Evolutionary conservation across 805 yeast genomes (phyloP).

Genomic region (Saturnispora besseyi): DNA sequence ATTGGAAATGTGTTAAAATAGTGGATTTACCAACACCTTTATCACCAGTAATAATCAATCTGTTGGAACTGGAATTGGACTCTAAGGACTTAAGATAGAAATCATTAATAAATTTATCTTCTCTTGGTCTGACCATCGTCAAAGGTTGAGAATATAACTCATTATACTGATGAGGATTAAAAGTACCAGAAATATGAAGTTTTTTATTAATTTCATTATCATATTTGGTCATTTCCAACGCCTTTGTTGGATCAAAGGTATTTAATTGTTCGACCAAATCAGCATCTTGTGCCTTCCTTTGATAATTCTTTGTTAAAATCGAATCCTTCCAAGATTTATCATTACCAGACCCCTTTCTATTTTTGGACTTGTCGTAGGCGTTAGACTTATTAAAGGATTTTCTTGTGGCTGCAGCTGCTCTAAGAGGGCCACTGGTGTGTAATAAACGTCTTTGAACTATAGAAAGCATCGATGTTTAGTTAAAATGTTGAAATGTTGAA

Average conservation of each 20-base stretch:
- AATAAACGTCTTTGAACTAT: constrained; percentile 5
- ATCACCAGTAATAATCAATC: constrained; percentile 54
- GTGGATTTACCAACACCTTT: constrained; percentile 78
- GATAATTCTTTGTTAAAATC: constrained; percentile 19
- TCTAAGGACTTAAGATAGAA: constrained; percentile 26
- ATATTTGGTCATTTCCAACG: constrained; percentile 29
- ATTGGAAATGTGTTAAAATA: constrained; percentile 58
- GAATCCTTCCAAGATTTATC: constrained; percentile 23
- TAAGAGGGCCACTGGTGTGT: constrained; percentile 8
- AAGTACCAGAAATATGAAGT: constrained; percentile 49
- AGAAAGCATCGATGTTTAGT: background rate
- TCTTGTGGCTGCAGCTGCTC: constrained; percentile 21
- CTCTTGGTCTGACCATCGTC: constrained; percentile 45
- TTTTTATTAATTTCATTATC: constrained; percentile 32
- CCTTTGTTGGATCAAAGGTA: constrained; percentile 9
- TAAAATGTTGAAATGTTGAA: background rate
- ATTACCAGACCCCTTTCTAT: constrained; percentile 28
- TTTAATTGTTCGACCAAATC: constrained; percentile 16
- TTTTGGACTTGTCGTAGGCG: constrained; percentile 18
- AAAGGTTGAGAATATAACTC: constrained; percentile 58
- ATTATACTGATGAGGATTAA: constrained; percentile 57
- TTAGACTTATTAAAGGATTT: constrained; percentile 25
- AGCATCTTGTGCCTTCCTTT: constrained; percentile 18
- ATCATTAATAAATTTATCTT: constrained; percentile 32
- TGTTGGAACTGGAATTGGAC: constrained; percentile 33